Base-by-base conservation (phyloP, 2,329 filamentous ascomycete genomes). In the Chalaropsis thielavioides region DNA sequence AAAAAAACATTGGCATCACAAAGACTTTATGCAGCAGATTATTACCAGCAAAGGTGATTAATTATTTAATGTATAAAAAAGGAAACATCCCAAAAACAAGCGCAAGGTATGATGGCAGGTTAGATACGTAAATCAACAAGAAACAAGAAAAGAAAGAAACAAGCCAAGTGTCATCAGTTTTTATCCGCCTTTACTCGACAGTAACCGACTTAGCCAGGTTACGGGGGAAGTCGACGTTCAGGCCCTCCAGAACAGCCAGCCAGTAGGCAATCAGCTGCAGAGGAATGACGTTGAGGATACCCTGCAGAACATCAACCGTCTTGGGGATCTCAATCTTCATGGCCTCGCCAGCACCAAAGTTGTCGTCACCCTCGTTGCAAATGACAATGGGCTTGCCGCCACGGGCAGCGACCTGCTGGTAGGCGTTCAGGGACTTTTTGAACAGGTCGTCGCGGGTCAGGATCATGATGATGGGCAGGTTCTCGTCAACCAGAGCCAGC, bases 381-480 rank as follows among this genome's bases (percentile, higher is more conserved):
- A 99, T 97, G 72, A 99, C 92, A 74, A 99, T 99, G 68, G 94
- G 94, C 76, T 94, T 92, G 73, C 94, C 94, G 73, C 87, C 85
- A 75, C 94, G 92, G 71, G 94, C 94, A 81, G 96, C 92, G 73
- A 99, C 94, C 82, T 99, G 94, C 79, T 99, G 94, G 78, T 97
- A 99, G 72, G 94, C 94, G 76, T 99, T 99, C 73, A 99, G 82
- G n/a, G 94, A 97, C 81, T 99, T 99, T 76, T 88, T 88, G 80
- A 99, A 99, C 73, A 99, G 87, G 71, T 91, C 83, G 74, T 99
- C 94, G 68, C 94, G 89, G 64, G 94, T 99, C 68, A 99, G 82
- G 73, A 99, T 97, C 94, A 99, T 99, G 77, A 99, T 96, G 76
- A 99, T 99, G 68, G 94, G 94, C 44, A 99, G 85, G 78, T 96